Conservation (phyloP, 805 yeast species). For the Candida insectorum region DNA sequence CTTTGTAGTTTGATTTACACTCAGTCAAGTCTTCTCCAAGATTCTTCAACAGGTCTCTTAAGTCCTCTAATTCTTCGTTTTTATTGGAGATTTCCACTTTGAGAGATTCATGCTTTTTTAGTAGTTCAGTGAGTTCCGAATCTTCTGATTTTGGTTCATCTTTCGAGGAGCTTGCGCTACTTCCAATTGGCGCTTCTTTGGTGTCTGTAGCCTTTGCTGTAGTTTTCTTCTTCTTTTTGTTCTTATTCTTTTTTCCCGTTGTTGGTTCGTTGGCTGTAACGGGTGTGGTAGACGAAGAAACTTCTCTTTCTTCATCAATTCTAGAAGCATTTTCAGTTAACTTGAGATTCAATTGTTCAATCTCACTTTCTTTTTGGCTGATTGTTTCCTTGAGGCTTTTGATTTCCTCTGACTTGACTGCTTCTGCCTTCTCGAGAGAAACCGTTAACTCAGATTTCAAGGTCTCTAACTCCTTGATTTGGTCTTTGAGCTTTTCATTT, state of each 20-base stretch:
- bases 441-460: not conserved
- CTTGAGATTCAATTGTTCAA: too few species aligned
- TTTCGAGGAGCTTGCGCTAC: not conserved
- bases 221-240: conserved; percentile 12
- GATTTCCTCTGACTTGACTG: too few species aligned
- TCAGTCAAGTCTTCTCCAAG: conserved; percentile 79
- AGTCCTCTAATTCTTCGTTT: conserved; percentile 60
- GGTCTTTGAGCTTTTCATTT: conserved; percentile 2
- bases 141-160: not conserved
- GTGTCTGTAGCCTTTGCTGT: not conserved
- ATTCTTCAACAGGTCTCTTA: conserved; percentile 71
- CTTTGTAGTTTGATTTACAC: conserved; percentile 58
- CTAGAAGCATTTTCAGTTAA: too few species aligned
- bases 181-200: too few species aligned
- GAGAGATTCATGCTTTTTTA: conserved; percentile 14
- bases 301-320: not conserved
- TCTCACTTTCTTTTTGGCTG: too few species aligned
- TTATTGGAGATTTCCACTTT: conserved; percentile 37
- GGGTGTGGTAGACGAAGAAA: not conserved
- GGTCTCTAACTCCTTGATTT: conserved; percentile 2
- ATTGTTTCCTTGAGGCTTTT: too few species aligned
- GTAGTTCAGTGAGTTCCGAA: conserved; percentile 11
- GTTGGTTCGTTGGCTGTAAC: not conserved
- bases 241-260: conserved; percentile 14
- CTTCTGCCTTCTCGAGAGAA: conserved; percentile 1